These are phyloP conservation scores for Boletus eberwhitei DNA, from an alignment of 768 basidiomycete genomes.

Conservation along the genomic window DNA sequence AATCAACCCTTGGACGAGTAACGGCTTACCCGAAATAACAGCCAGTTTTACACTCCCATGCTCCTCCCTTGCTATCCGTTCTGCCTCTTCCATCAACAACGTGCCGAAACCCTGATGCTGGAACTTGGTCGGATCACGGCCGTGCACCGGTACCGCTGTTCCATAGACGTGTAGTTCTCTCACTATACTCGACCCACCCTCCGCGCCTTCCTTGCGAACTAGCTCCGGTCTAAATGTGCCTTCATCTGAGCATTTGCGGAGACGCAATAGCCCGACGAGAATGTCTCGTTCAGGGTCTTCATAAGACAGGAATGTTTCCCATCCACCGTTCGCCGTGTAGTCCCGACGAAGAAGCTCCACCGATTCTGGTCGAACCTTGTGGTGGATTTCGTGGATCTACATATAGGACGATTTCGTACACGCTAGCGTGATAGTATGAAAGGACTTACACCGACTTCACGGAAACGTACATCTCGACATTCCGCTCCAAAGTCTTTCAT, in stretches of 20 bases:
- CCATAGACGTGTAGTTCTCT: slow-evolving; percentile 97
- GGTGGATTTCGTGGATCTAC: slow-evolving; percentile 97
- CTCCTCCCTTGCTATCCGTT: slow-evolving; percentile 94
- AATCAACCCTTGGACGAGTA: not conserved
- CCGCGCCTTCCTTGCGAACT: slow-evolving; percentile 59
- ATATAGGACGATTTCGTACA: not conserved
- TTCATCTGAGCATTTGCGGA: slow-evolving; percentile 95
- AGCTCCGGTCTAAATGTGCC: slow-evolving; percentile 96
- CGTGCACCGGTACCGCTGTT: slow-evolving; percentile 96
- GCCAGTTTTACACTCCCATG: slow-evolving; percentile 94
- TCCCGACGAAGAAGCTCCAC: slow-evolving; percentile 94
- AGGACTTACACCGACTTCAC: slow-evolving; percentile 89
- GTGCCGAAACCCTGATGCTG: slow-evolving; percentile 98
- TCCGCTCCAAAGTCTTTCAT: slow-evolving; percentile 99
- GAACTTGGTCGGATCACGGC: slow-evolving; percentile 96
- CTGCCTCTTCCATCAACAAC: slow-evolving; percentile 97
- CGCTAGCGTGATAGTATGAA: not conserved
- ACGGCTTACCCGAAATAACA: slow-evolving; percentile 86
- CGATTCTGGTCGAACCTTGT: slow-evolving; percentile 93
- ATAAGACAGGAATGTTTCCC: slow-evolving; percentile 99
- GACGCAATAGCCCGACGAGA: slow-evolving; percentile 85
- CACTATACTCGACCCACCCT: slow-evolving; percentile 88
- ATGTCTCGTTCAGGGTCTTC: slow-evolving; percentile 98
- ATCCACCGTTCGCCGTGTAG: slow-evolving; percentile 96
- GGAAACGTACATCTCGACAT: slow-evolving; percentile 94